Percentiles rank a stretch among this genome's conserved stretches.
Conservation (phyloP, 2,329 filamentous ascomycete genomes). For the Clonostachys rhizophaga region DNA sequence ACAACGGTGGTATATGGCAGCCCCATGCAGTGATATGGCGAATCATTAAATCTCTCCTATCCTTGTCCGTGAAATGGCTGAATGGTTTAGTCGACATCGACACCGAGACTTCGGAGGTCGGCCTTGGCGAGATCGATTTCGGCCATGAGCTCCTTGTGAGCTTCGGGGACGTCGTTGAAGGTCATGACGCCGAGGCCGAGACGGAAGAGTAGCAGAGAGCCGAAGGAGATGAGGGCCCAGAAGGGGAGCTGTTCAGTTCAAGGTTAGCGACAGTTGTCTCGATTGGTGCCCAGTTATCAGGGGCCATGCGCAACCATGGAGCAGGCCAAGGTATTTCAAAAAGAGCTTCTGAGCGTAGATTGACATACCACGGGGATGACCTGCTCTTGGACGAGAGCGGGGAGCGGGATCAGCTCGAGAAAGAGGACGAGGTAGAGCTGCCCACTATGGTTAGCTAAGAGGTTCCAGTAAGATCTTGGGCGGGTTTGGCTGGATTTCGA, state of each 20-base stretch:
- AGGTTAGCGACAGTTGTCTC: background rate
- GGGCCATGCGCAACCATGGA: background rate
- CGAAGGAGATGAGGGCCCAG: slow-evolving; percentile 87
- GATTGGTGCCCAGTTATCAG: background rate
- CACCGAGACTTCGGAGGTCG: slow-evolving; percentile 69
- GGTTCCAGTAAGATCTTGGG: background rate
- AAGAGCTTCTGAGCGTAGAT: background rate
- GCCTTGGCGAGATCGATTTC: slow-evolving; percentile 76
- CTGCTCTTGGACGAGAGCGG: slow-evolving; percentile 71
- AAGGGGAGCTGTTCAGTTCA: slow-evolving; percentile 67
- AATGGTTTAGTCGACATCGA: slow-evolving; percentile 64
- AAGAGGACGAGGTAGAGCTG: slow-evolving; percentile 88
- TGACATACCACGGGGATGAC: slow-evolving; percentile 81
- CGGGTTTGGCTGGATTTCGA: background rate
- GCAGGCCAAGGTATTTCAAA: background rate
- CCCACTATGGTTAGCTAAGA: slow-evolving; percentile 26
- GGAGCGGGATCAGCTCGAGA: slow-evolving; percentile 78
- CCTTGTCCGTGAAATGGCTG: background rate
- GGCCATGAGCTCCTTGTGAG: slow-evolving; percentile 81
- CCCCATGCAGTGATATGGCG: too few species aligned
- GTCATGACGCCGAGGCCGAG: slow-evolving; percentile 91
- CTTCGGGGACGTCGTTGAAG: slow-evolving; percentile 93
- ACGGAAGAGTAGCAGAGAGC: slow-evolving; percentile 85
- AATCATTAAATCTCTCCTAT: too few species aligned
- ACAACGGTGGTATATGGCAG: too few species aligned